Percentiles rank a stretch among this genome's conserved stretches.
These are phyloP conservation scores for Litchi chinensis DNA, from an alignment of 345 rosid genomes.

Conservation along the genomic window DNA sequence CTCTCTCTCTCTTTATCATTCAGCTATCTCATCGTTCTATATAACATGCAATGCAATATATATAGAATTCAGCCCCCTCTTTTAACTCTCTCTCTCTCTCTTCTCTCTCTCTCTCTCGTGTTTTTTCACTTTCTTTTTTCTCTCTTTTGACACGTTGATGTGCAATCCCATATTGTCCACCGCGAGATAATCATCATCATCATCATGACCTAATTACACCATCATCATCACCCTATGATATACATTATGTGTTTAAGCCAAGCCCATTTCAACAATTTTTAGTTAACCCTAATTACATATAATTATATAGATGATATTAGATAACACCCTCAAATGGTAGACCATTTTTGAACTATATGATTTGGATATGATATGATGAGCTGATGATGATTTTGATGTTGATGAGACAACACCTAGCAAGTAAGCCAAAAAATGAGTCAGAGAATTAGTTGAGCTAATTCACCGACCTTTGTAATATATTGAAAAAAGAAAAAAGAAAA, in stretches of 20 bases:
- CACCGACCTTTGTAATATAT: conserved; percentile 23
- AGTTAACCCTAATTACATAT: background rate
- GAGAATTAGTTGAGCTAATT: conserved; percentile 44
- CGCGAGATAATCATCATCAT: conserved; percentile 21
- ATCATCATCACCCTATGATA: conserved; percentile 12
- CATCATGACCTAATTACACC: conserved; percentile 38
- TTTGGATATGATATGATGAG: background rate
- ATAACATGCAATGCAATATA: conserved; percentile 23
- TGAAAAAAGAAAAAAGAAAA: background rate
- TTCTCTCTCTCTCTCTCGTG: background rate
- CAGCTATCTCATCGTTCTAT: conserved; percentile 7
- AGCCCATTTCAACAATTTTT: too few species aligned
- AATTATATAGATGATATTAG: too few species aligned
- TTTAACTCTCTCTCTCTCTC: background rate
- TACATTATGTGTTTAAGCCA: too few species aligned
- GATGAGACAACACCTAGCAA: conserved; percentile 1
- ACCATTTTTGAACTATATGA: background rate
- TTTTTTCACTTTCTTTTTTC: background rate
- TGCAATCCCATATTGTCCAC: conserved; percentile 14
- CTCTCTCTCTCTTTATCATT: conserved; percentile 13
- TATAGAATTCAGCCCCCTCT: background rate
- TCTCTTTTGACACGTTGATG: conserved; percentile 12
- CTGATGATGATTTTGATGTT: conserved; percentile 13
- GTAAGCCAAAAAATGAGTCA: conserved; percentile 24
- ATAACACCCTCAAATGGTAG: background rate